Evolutionary conservation across 352 stramenopile species (phyloP).

Genomic region (Phytophthora chlamydospora): DNA sequence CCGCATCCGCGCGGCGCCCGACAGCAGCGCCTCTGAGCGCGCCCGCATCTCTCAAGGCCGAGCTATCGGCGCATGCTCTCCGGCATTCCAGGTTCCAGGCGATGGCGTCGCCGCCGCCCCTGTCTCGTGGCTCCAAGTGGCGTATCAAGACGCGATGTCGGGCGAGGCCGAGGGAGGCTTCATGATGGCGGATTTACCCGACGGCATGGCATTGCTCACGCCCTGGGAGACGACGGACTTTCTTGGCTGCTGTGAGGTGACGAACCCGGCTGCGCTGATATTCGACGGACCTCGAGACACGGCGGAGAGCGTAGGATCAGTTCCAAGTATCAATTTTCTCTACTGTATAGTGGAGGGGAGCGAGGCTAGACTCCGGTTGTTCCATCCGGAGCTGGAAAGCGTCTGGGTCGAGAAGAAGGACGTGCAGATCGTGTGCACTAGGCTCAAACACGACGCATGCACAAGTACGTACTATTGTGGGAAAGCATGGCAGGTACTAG

Average conservation of each 20-base stretch:
- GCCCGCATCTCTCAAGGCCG: slow-evolving; percentile 58
- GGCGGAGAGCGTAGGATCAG: slow-evolving; percentile 36
- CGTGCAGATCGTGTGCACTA: slow-evolving; percentile 52
- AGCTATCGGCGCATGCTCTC: slow-evolving; percentile 44
- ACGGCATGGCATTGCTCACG: slow-evolving; percentile 49
- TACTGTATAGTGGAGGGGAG: slow-evolving; percentile 52
- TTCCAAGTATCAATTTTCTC: slow-evolving; percentile 46
- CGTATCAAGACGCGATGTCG: slow-evolving; percentile 36
- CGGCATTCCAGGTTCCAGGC: slow-evolving; percentile 40
- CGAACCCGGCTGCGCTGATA: slow-evolving; percentile 36
- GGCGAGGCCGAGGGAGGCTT: slow-evolving; percentile 46
- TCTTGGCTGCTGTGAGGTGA: slow-evolving; percentile 50
- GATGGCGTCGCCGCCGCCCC: slow-evolving; percentile 18
- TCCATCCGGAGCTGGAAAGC: slow-evolving; percentile 48
- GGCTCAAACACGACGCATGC: slow-evolving; percentile 50
- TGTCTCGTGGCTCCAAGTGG: slow-evolving; percentile 62
- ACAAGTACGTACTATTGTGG: slow-evolving; percentile 39
- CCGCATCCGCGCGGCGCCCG: slow-evolving; percentile 61
- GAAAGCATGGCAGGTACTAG: slow-evolving; percentile 1
- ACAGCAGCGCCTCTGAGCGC: slow-evolving; percentile 47
- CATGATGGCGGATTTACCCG: slow-evolving; percentile 56
- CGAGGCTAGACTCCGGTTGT: slow-evolving; percentile 37
- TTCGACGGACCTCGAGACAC: slow-evolving; percentile 43
- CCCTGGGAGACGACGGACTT: slow-evolving; percentile 63
- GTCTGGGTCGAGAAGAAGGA: slow-evolving; percentile 65